Percentiles rank a stretch among this genome's conserved stretches.
phyloP scores from a whole-genome alignment of 768 basidiomycete genomes.

The Pleurotus djamor region DNA sequence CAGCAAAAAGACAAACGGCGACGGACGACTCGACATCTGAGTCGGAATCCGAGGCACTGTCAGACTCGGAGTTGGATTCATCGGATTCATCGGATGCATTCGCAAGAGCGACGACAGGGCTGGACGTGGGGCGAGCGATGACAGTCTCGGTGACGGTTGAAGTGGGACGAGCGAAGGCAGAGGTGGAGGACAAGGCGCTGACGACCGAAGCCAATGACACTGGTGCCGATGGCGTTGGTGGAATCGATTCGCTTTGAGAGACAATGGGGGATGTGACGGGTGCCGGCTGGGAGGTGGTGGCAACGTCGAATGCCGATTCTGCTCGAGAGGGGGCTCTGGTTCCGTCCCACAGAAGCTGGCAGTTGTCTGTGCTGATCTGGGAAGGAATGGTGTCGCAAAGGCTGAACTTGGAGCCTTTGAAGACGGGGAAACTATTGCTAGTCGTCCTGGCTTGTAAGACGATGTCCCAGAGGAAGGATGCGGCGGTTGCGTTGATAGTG shows the following conservation, averaged over 20 bases:
- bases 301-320: constrained; percentile 1
- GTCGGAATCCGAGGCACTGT: not conserved
- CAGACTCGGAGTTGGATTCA: not conserved
- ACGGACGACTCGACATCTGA: not conserved
- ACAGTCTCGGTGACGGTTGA: constrained; percentile 5
- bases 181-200: constrained; percentile 5
- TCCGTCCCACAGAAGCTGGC: constrained; percentile 57
- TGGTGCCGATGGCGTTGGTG: not conserved
- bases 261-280: not conserved
- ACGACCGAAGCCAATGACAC: not conserved
- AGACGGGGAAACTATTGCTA: constrained; percentile 49
- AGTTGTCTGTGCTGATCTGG: constrained; percentile 34
- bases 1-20: no score
- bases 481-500: constrained; percentile 59
- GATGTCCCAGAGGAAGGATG: constrained; percentile 48
- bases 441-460: constrained; percentile 46
- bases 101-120: not conserved
- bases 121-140: not conserved
- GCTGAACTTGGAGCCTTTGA: constrained; percentile 44
- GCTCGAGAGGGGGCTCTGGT: constrained; percentile 12
- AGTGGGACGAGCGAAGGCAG: constrained; percentile 1
- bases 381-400: constrained; percentile 56
- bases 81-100: not conserved
- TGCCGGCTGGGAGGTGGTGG: constrained; percentile 8
- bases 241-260: not conserved